Evolutionary conservation across 331 rosid genomes (phyloP).

Genomic region (Saraca asoca): DNA sequence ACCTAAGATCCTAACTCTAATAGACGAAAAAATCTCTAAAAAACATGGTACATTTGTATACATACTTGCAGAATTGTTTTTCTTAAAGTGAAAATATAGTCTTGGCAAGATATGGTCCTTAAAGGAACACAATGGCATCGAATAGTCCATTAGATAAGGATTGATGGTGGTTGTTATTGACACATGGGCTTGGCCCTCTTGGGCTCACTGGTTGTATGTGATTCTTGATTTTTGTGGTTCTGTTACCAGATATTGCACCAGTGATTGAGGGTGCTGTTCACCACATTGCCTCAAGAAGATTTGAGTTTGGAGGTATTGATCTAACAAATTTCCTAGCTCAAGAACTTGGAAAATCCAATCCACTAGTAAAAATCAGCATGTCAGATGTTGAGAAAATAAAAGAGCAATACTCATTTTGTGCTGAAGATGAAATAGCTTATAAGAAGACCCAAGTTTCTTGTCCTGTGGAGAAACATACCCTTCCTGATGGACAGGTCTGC

Average conservation of each 20-base stretch:
- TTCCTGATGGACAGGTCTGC: slow-evolving; percentile 97
- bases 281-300: slow-evolving; percentile 95
- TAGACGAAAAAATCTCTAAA: too few relatives aligned
- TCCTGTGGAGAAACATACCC: slow-evolving; percentile 74
- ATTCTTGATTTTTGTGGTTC: slow-evolving; percentile 19
- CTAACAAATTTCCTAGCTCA: slow-evolving; percentile 80
- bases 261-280: slow-evolving; percentile 99
- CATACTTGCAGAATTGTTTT: too few relatives aligned
- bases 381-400: slow-evolving; percentile 88
- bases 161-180: too few relatives aligned
- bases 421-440: slow-evolving; percentile 92
- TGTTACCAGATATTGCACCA: slow-evolving; percentile 85
- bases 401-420: slow-evolving; percentile 84
- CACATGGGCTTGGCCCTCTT: too few relatives aligned
- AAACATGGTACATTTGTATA: too few relatives aligned
- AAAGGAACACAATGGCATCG: too few relatives aligned
- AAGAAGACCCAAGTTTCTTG: slow-evolving; percentile 58
- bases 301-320: slow-evolving; percentile 96
- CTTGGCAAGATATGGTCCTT: too few relatives aligned
- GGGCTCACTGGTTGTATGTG: not conserved
- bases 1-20: too few relatives aligned
- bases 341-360: slow-evolving; percentile 89
- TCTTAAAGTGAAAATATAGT: too few relatives aligned
- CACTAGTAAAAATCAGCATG: slow-evolving; percentile 61
- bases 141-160: too few relatives aligned